Percentiles rank a stretch among this genome's conserved stretches.
Evolutionary conservation across 768 basidiomycete species (phyloP).

Genomic region (Mycena epipterygia): DNA sequence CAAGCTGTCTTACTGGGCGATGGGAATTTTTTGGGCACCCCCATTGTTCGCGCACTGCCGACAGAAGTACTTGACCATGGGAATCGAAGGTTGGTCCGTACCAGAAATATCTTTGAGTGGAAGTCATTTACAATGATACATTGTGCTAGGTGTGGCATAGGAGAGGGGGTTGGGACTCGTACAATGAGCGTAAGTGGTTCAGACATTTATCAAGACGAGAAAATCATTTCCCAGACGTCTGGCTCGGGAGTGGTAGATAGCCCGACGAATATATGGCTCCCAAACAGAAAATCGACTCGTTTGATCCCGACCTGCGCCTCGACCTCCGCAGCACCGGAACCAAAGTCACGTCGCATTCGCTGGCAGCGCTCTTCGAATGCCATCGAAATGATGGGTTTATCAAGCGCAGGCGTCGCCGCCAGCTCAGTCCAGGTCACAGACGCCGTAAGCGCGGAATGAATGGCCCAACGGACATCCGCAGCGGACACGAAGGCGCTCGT

Average conservation of each 20-base stretch:
- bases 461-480: not conserved
- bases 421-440: not conserved
- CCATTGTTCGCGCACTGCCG: no score
- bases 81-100: no score
- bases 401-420: not conserved
- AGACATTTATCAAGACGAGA: not conserved
- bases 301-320: not conserved
- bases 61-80: no score
- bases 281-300: not conserved
- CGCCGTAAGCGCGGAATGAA: not conserved
- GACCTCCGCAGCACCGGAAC: not conserved
- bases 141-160: no score
- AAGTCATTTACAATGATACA: no score
- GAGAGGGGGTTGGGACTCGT: no score
- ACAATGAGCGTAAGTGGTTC: no score
- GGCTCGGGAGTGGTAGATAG: not conserved
- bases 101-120: no score
- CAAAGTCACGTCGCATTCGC: not conserved
- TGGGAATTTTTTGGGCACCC: no score
- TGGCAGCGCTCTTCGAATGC: not conserved
- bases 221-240: not conserved
- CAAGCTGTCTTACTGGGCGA: no score
- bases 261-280: not conserved
- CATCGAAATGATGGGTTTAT: not conserved
- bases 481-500: not conserved